Conservation (phyloP, 1,284 basidiomycete genomes). For the Melampsora americana region DNA sequence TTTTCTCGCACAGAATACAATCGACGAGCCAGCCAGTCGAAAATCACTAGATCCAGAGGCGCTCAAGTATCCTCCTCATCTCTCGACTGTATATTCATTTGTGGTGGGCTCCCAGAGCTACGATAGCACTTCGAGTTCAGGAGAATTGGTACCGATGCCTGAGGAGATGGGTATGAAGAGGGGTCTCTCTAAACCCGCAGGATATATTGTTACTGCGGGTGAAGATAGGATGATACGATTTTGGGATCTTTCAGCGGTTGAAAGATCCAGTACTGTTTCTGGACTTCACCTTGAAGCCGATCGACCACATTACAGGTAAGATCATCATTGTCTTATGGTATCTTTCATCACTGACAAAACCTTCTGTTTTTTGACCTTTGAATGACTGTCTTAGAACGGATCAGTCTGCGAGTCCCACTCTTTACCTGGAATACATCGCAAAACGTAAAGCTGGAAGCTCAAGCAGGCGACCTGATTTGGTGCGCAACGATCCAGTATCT, state of each 20-base stretch:
- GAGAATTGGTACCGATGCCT: slow-evolving; percentile 54
- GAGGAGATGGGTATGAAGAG: slow-evolving; percentile 43
- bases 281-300: slow-evolving; percentile 68
- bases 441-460: slow-evolving; percentile 41
- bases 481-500: slow-evolving; percentile 24
- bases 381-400: slow-evolving; percentile 17
- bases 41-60: background rate
- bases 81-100: slow-evolving; percentile 62
- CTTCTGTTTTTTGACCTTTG: background rate
- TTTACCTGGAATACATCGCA: slow-evolving; percentile 35
- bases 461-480: slow-evolving; percentile 25
- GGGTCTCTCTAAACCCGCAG: slow-evolving; percentile 55
- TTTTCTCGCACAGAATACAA: slow-evolving; percentile 22
- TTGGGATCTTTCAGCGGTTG: slow-evolving; percentile 70
- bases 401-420: slow-evolving; percentile 42
- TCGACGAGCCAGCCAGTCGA: background rate
- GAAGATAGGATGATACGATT: slow-evolving; percentile 75
- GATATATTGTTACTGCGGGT: slow-evolving; percentile 75
- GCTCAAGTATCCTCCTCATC: slow-evolving; percentile 11
- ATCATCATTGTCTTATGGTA: slow-evolving; percentile 14
- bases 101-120: slow-evolving; percentile 70
- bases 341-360: background rate
- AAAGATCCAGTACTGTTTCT: slow-evolving; percentile 69
- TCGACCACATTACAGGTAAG: slow-evolving; percentile 67
- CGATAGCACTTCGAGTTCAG: slow-evolving; percentile 54